Evolutionary conservation across 345 rosid species (phyloP), one percentile per base, ranked within the genome.

Genomic region (Hirschfeldia incana): DNA sequence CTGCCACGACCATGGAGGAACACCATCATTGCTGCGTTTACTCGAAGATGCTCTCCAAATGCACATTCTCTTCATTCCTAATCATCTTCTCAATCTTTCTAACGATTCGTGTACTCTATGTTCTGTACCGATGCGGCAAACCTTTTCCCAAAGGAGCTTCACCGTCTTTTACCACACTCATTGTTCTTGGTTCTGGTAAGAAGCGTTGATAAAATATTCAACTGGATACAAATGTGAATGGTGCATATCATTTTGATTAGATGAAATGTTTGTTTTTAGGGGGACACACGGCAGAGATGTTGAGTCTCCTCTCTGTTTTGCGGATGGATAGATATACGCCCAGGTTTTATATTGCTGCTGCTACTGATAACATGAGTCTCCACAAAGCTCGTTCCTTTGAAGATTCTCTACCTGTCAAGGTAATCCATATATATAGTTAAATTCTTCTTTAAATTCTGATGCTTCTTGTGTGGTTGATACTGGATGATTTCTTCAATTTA

Each of bases 271-370:
- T 0, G 0, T 68, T 34, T 66, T 51, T 44, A 93, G 98, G 97
- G 11, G 99, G 98, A 8, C 99, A 95, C 79, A 91, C 98, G 0
- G 99, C 99, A 39, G 97, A 93, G 91, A 95, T 95, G 96, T 83
- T 93, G 79, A 87, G 89, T 77, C 84, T 95, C 28, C 82, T 91
- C 81, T 87, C 89, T 65, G 87, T 81, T 61, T 68, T 95, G 77
- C 89, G 80, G 6, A 88, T 77, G 82, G 90, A 85, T 29, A 80
- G 90, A 76, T 90, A 84, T 77, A 59, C 83, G 4, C 99, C 96
- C 4, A 82, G 99, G 78, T 91, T 79, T 80, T 93, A 93, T 77
- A 78, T 95, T 51, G 96, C 97, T 29, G 98, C 98, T 6, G 90
- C 91, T 39, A 93, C 99, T 6, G 99, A 95, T 85, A 90, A 87